Base-by-base conservation (phyloP, 371 early-diverging fungal genomes). In the Nematocida parisii region DNA sequence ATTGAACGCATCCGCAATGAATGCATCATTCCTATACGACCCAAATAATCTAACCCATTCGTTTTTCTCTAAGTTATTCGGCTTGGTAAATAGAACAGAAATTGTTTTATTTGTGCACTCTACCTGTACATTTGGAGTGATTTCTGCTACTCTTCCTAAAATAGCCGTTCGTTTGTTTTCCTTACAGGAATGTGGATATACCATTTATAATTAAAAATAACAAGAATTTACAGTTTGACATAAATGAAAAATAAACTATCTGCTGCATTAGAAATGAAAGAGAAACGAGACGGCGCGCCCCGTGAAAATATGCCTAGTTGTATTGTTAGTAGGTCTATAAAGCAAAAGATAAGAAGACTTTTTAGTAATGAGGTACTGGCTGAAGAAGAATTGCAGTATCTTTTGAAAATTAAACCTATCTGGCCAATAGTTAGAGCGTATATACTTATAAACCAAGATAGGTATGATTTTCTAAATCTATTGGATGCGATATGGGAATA, bases 11-110 rank as follows among this genome's bases (percentile, higher is more conserved):
- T 77, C 80, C 20, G 58, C 47, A n/a, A 77, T 22, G 58, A 70
- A 57, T 0, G 45, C 9, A 39, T 57, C n/a, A 22, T 71, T 58
- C 22, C 52, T 67, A 20, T 44, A 70, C 18, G 24, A 7, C 33
- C 80, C 80, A 52, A 77, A 77, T 22, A 57, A 58, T 44, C 80
- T 18, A 11, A 77, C 58, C 20, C 11, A 60, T n/a, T 57, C 47
- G 42, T 45, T 11, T 33, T 1, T 1, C 40, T 64, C n/a, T 20
- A 67, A n/a, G 13, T 4, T 5, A 18, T 9, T 15, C 3, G 75
- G 75, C 11, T 24, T 6, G 2, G 75, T 33, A 50, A 54, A n/a
- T 46, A 50, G 15, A 44, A 75, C 7, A 4, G 42, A 11, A 6
- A 7, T 54, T 54, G 33, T 52, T n/a, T 52, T 52, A 7, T n/a